Percentiles rank a stretch among this genome's conserved stretches.
Conservation (phyloP, 2,329 filamentous ascomycete species). For the Thermomyces lanuginosus region DNA sequence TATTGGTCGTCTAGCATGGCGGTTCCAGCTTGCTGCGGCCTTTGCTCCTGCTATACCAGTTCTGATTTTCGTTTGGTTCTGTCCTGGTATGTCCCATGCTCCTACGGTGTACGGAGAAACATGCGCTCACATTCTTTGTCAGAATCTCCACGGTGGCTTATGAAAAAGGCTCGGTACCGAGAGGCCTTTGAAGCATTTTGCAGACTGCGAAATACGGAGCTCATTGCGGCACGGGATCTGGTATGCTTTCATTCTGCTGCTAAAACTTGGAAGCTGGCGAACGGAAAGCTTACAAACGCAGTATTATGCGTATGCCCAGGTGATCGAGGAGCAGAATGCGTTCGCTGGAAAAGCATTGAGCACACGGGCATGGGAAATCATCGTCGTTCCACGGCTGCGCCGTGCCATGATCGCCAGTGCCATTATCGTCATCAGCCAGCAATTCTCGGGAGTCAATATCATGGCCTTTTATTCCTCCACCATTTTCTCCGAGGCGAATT, state of each 20-base stretch:
- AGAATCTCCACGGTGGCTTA: constrained; percentile 49
- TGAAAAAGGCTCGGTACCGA: constrained; percentile 48
- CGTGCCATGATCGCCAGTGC: constrained; percentile 58
- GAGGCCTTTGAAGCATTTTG: constrained; percentile 44
- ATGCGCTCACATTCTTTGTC: not conserved
- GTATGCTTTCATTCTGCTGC: not conserved
- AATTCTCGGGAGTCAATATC: constrained; percentile 57
- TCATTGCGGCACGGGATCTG: constrained; percentile 46
- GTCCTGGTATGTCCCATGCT: constrained; percentile 24
- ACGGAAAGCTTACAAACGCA: constrained; percentile 1
- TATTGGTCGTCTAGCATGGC: constrained; percentile 43
- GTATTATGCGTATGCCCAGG: constrained; percentile 42
- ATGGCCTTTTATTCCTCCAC: constrained; percentile 61
- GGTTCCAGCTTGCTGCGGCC: constrained; percentile 47
- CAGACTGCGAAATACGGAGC: constrained; percentile 38
- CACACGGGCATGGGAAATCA: constrained; percentile 41
- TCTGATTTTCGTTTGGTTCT: constrained; percentile 42
- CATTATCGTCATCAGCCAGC: constrained; percentile 63
- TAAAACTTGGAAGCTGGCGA: not conserved
- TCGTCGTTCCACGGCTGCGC: constrained; percentile 33
- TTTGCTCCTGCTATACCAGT: constrained; percentile 49
- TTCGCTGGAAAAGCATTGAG: constrained; percentile 38
- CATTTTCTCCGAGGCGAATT: constrained; percentile 38
- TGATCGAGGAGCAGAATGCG: constrained; percentile 30
- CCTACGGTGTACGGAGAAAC: no score